Base-by-base conservation (phyloP, 139 green algal species). In the Chlorella sorokiniana region DNA sequence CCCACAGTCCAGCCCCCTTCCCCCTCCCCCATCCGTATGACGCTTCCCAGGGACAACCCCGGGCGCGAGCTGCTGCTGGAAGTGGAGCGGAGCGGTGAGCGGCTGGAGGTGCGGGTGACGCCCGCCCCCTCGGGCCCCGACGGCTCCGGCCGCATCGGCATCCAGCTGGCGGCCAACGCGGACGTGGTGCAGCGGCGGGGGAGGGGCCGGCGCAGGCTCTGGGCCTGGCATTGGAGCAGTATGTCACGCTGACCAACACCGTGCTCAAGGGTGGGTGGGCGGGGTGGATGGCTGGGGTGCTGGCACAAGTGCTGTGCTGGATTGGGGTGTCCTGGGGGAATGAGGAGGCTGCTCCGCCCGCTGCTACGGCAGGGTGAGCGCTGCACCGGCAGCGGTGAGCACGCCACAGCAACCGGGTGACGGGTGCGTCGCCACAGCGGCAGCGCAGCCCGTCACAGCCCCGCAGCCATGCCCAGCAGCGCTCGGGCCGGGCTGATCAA, bases 111-210 rank as follows among this genome's bases (percentile, higher is more conserved):
- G 4, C 52, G 75, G 1, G 44, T 92, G 18, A 90, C 61, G 6
- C 82, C 85, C 4, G 85, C 79, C 14, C 73, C 54, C 37, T 63
- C 83, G 38, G 65, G 51, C 16, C 54, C 83, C 2, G 89, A 96
- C 71, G 95, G 94, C 42, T 69, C 69, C 56, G 95, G 95, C 40
- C 88, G 91, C 59, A 96, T 99, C 44, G 96, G 96, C n/a, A 92
- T 98, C 42, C 86, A 93, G 73, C 89, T 99, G 14, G 87, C 81
- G 7, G 40, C 89, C 62, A 96, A 98, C 78, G 88, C 89, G 1
- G 82, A 87, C n/a, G 84, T 94, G 29, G 52, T 87, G 62, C 89
- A 90, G 59, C 85, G 69, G 29, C 89, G 87, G 77, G 51, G 1
- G 48, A 51, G 35, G n/a, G n/a, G 14, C 71, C 71, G 33, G 48